These are phyloP conservation scores for Tephrocybe sp. DNA, from an alignment of 768 basidiomycete genomes.

Conservation along the genomic window DNA sequence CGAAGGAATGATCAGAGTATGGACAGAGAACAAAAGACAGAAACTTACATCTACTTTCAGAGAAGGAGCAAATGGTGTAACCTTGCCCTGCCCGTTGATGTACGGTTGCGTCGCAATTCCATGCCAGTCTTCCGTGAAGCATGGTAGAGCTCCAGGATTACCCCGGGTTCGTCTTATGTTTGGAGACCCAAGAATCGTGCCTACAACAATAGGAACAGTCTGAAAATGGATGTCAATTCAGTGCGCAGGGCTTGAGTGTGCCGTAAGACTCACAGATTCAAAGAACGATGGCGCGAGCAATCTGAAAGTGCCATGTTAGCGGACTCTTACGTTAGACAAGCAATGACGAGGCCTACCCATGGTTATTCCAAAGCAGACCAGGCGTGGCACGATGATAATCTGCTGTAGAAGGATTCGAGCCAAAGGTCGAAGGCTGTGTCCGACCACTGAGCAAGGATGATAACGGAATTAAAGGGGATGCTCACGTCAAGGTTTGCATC, in stretches of 20 bases:
- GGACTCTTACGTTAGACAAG: neutral
- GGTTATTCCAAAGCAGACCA: neutral
- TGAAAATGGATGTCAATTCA: conserved; percentile 15
- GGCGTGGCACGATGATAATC: conserved; percentile 20
- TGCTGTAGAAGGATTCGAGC: conserved; percentile 17
- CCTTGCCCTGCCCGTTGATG: conserved; percentile 31
- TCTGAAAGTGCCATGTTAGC: conserved; percentile 9
- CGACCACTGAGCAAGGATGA: neutral
- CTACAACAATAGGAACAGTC: conserved; percentile 43
- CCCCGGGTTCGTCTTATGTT: conserved; percentile 35
- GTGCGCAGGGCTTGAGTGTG: neutral
- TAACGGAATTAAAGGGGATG: neutral
- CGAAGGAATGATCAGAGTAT: neutral
- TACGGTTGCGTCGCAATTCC: conserved; percentile 29
- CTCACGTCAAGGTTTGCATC: conserved; percentile 39
- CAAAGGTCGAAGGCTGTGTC: conserved; percentile 22
- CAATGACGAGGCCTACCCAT: neutral
- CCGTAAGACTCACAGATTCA: conserved; percentile 27
- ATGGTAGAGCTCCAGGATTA: conserved; percentile 34
- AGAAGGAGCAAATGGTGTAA: conserved; percentile 43
- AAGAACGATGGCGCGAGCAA: conserved; percentile 37
- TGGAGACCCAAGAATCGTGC: conserved; percentile 42
- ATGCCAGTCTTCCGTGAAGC: conserved; percentile 34
- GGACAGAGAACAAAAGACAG: neutral
- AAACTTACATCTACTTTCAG: conserved; percentile 34